Evolutionary conservation across 2,329 filamentous ascomycete species (phyloP).

Genomic region (Sclerotinia borealis): DNA sequence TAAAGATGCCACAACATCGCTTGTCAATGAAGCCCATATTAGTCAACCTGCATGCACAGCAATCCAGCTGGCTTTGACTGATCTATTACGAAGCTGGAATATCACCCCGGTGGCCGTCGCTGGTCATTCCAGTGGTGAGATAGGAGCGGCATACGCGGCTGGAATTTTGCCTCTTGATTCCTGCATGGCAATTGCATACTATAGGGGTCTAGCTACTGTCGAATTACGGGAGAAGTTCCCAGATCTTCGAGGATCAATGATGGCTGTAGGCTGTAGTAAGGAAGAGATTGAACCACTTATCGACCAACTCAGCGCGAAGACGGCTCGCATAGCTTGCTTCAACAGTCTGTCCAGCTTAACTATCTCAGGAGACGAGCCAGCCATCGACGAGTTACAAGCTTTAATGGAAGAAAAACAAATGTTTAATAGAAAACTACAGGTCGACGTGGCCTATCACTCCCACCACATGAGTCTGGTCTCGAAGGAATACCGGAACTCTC

Average conservation of each 20-base stretch:
- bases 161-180: conserved; percentile 20
- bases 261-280: conserved; percentile 37
- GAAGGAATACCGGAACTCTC: conserved; percentile 7
- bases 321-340: conserved; percentile 28
- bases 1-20: conserved; percentile 31
- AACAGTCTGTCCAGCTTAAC: conserved; percentile 25
- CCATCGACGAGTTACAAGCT: conserved; percentile 17
- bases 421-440: conserved; percentile 21
- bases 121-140: conserved; percentile 31
- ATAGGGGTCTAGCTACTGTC: conserved; percentile 26
- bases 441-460: conserved; percentile 12
- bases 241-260: conserved; percentile 39
- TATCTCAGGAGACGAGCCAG: conserved; percentile 19
- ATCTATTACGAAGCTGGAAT: conserved; percentile 35
- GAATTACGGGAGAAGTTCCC: conserved; percentile 33
- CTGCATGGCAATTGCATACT: conserved; percentile 28
- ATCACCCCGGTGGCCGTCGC: conserved; percentile 30
- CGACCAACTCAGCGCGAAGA: conserved; percentile 4
- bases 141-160: conserved; percentile 28
- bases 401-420: conserved; percentile 21
- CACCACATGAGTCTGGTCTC: conserved; percentile 12
- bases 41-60: conserved; percentile 41
- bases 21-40: conserved; percentile 34
- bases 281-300: conserved; percentile 20
- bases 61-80: conserved; percentile 40